phyloP scores from a whole-genome alignment of 1,284 basidiomycete genomes.

The Trichosporon sp. region DNA sequence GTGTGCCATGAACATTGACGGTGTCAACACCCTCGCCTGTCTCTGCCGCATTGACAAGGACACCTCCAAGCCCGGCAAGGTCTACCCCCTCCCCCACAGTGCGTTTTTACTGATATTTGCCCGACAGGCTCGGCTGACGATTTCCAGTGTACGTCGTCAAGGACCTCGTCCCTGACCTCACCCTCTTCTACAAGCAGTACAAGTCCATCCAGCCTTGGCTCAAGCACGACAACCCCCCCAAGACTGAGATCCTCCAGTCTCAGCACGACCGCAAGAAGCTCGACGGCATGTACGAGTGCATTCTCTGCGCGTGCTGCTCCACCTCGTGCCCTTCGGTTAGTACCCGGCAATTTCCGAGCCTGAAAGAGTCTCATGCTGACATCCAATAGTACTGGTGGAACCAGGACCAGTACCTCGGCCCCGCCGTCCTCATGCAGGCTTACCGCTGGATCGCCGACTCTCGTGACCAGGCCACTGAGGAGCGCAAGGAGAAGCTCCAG shows the following conservation, averaged over 20 bases:
- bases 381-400: slow-evolving; percentile 88
- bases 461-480: slow-evolving; percentile 75
- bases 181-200: slow-evolving; percentile 83
- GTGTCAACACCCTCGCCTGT: slow-evolving; percentile 96
- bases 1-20: slow-evolving; percentile 99
- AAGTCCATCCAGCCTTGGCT: slow-evolving; percentile 97
- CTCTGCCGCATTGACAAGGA: slow-evolving; percentile 90
- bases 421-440: slow-evolving; percentile 92
- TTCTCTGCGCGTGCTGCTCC: slow-evolving; percentile 78
- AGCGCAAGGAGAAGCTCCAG: slow-evolving; percentile 89
- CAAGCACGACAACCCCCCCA: slow-evolving; percentile 85
- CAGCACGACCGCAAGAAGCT: slow-evolving; percentile 91
- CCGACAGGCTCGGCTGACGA: slow-evolving; percentile 1
- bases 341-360: slow-evolving; percentile 10
- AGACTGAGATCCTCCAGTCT: slow-evolving; percentile 76
- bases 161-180: slow-evolving; percentile 81
- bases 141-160: slow-evolving; percentile 94
- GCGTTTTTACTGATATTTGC: slow-evolving; percentile 51
- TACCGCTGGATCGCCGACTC: slow-evolving; percentile 99
- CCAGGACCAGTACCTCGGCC: slow-evolving; percentile 96
- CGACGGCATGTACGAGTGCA: slow-evolving; percentile 95
- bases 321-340: slow-evolving; percentile 77
- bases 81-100: slow-evolving; percentile 99
- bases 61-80: slow-evolving; percentile 73
- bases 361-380: slow-evolving; percentile 27